phyloP scores from a whole-genome alignment of 176 grass and related monocot species.

The Rhynchospora tenuis region DNA sequence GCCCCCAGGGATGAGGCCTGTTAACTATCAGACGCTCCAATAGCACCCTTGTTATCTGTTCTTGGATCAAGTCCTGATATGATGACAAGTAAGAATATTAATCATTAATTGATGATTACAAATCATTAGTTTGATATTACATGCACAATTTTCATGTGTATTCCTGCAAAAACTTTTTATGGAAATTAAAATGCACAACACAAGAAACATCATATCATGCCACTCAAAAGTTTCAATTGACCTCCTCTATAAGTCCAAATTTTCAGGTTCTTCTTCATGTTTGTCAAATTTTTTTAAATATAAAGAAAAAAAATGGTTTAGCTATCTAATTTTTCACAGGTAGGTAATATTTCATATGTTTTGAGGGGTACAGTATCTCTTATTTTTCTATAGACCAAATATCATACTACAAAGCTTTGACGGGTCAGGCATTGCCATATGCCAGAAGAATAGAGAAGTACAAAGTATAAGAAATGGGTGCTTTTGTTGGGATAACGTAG shows the following conservation, averaged over 20 bases:
- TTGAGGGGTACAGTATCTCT: neutral
- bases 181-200: neutral
- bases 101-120: neutral
- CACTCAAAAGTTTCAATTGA: neutral
- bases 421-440: neutral
- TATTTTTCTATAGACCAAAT: neutral
- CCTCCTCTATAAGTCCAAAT: neutral
- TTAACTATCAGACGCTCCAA: conserved; percentile 89
- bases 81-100: conserved; percentile 16
- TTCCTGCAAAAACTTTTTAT: neutral
- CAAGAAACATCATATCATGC: neutral
- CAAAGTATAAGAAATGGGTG: no score
- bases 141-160: neutral
- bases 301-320: neutral
- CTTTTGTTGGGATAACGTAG: no score
- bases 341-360: neutral
- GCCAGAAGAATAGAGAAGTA: neutral
- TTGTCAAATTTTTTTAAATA: neutral
- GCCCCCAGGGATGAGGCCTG: conserved; percentile 91
- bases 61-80: conserved; percentile 76
- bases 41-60: conserved; percentile 96
- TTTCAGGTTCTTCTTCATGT: neutral
- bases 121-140: neutral
- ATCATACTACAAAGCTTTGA: neutral
- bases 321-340: neutral